Base-by-base conservation (phyloP, 169 alveolate species). In the Plasmodium fragile region DNA sequence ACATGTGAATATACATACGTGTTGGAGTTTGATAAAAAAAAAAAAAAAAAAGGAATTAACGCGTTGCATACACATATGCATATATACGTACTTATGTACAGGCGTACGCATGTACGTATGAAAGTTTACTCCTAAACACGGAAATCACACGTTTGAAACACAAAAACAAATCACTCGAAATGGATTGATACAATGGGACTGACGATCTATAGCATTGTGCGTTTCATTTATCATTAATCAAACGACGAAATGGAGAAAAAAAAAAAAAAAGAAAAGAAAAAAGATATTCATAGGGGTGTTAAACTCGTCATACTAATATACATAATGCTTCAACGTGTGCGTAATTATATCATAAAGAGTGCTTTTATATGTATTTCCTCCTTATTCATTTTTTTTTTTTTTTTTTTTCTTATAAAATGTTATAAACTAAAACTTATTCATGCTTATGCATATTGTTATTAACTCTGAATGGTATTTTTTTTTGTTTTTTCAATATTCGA, bases 31-130 rank as follows among this genome's bases (percentile, higher is more conserved):
- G 8, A 75, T 10, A 75, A 75, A 39, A 39, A 39, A 28, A 73
- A 73, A 73, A 73, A 75, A 32, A 75, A 75, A 30, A 73, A 75
- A 18, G 82, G 28, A 16, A 75, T 32, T 36, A 75, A 75, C 41
- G 49, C 49, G 28, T 75, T 75, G 59, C 82, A 75, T 75, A 75
- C 45, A 75, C 52, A 32, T 32, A 65, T 28, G 82, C 49, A 32
- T n/a, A 32, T 75, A 75, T 25, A 32, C 82, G 45, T 75, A 32
- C 52, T 32, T 75, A 49, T 28, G 53, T 8, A 22, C 82, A 10
- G 18, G 32, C 16, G 41, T 36, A 36, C 49, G 82, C 82, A 75
- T 11, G 28, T 10, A 22, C 18, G 82, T 75, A 28, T 13, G 28
- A 36, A 49, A 36, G 25, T 78, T 41, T 78, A 36, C 69, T 10